Conservation (phyloP, 2,329 filamentous ascomycete species). For the Trichoderma pleuroti region DNA sequence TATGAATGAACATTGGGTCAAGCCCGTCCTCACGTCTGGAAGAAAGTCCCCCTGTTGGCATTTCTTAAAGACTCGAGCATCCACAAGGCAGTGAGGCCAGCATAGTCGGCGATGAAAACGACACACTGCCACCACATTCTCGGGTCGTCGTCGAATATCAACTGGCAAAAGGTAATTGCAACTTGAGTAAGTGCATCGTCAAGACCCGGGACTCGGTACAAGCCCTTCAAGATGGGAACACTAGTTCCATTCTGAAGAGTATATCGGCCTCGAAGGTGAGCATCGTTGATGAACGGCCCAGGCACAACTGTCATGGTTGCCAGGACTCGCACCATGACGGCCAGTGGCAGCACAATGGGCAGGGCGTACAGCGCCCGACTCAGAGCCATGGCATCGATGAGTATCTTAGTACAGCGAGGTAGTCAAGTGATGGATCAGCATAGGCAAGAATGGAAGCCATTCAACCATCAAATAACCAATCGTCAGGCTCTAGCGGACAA, state of each 20-base stretch:
- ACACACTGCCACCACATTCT: slow-evolving; percentile 29
- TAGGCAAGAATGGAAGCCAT: not conserved
- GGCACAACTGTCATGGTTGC: not conserved
- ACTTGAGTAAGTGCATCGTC: slow-evolving; percentile 25
- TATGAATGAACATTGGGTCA: not conserved
- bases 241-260: slow-evolving; percentile 1
- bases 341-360: slow-evolving; percentile 13
- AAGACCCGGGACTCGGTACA: slow-evolving; percentile 25
- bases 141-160: slow-evolving; percentile 26
- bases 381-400: slow-evolving; percentile 1
- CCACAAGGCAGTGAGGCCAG: slow-evolving; percentile 28
- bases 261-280: not conserved
- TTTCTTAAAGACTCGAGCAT: slow-evolving; percentile 26
- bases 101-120: slow-evolving; percentile 29
- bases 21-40: slow-evolving; percentile 25
- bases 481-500: not conserved
- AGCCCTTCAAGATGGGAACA: slow-evolving; percentile 20
- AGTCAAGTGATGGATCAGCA: not conserved
- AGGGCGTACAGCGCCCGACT: slow-evolving; percentile 10
- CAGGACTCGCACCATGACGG: slow-evolving; percentile 3
- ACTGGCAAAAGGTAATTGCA: slow-evolving; percentile 24
- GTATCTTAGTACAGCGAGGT: not conserved
- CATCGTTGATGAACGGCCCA: not conserved
- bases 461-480: not conserved
- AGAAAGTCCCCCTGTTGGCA: slow-evolving; percentile 19